These are phyloP conservation scores for Komagataella mondaviorum DNA, from an alignment of 805 yeast genomes.

Conservation along the genomic window DNA sequence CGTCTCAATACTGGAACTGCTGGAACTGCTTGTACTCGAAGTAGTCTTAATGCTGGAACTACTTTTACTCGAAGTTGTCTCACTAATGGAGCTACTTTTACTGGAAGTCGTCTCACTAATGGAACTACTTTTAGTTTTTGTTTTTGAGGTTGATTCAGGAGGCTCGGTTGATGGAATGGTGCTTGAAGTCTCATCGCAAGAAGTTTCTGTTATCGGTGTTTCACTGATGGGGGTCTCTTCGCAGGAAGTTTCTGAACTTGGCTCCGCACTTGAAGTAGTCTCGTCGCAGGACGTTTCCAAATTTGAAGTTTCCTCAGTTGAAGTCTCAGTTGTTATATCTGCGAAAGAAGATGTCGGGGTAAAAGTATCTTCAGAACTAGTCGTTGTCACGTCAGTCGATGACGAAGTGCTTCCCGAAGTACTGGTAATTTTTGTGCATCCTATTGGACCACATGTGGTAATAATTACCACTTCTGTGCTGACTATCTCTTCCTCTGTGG, in stretches of 20 bases:
- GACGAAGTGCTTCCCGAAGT: not conserved
- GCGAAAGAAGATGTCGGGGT: not conserved
- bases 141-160: not conserved
- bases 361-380: not conserved
- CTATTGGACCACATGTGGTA: not conserved
- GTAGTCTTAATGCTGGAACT: too few relatives aligned
- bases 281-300: not conserved
- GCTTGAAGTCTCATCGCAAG: not conserved
- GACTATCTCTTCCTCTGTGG: not conserved
- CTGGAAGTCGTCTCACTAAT: not conserved
- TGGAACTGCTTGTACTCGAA: too few relatives aligned
- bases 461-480: not conserved
- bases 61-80: too few relatives aligned
- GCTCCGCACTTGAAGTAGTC: not conserved
- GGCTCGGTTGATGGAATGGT: not conserved
- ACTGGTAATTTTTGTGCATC: not conserved
- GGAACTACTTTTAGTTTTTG: not conserved
- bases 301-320: not conserved
- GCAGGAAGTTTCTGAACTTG: not conserved
- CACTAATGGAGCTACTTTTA: too few relatives aligned
- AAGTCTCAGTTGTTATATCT: not conserved
- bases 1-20: too few relatives aligned
- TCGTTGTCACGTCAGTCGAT: not conserved
- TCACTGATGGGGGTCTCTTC: not conserved
- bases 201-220: not conserved